Conservation (phyloP, 148 eudicot genomes). For the Rhododendron molle region DNA sequence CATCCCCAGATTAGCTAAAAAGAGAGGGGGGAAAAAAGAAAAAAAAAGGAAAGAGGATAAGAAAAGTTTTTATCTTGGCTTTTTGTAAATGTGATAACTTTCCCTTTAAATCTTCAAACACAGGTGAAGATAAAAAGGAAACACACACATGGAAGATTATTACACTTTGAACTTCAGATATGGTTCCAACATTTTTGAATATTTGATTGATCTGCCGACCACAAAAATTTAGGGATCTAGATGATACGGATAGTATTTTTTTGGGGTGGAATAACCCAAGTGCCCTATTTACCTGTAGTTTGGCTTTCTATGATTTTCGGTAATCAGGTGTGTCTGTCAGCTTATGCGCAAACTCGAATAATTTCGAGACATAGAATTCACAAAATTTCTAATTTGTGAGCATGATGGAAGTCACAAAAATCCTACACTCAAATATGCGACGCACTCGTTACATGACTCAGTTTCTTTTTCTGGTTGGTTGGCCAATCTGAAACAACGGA, state of each 20-base stretch:
- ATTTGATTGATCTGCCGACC: conserved; percentile 6
- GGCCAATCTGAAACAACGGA: neutral
- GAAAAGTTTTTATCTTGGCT: neutral
- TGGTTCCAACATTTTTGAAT: neutral
- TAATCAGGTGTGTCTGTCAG: neutral
- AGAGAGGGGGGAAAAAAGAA: neutral
- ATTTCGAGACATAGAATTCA: neutral
- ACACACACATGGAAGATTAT: conserved; percentile 4
- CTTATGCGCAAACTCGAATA: neutral
- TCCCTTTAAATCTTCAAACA: conserved; percentile 1
- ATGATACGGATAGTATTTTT: neutral
- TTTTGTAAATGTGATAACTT: conserved; percentile 8
- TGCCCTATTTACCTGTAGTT: neutral
- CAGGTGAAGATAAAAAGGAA: conserved; percentile 5
- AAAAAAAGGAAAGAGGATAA: neutral
- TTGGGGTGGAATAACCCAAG: neutral
- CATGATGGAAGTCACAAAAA: too few species aligned
- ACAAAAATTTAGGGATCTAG: conserved; percentile 3
- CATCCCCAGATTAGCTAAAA: too few species aligned
- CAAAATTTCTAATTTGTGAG: too few species aligned
- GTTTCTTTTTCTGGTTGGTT: neutral
- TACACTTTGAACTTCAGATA: neutral
- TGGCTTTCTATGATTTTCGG: neutral
- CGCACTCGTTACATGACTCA: too few species aligned
- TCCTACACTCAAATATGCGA: too few species aligned